Evolutionary conservation across 805 yeast species (phyloP).

Genomic region (Pichia eremophila): DNA sequence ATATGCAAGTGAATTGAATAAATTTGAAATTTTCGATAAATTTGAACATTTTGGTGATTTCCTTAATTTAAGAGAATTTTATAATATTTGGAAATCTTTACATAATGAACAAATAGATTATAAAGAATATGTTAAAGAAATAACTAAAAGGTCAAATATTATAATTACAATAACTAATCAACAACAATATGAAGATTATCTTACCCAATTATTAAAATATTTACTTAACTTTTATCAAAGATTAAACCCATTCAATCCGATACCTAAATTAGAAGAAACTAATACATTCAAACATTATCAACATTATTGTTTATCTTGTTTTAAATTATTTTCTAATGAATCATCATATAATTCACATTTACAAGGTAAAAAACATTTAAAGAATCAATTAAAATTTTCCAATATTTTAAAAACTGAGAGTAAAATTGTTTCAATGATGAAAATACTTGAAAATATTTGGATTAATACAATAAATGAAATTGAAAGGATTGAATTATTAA

Average conservation of each 20-base stretch:
- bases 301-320: slow-evolving; percentile 48
- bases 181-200: slow-evolving; percentile 33
- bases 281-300: slow-evolving; percentile 17
- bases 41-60: slow-evolving; percentile 58
- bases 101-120: slow-evolving; percentile 16
- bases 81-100: slow-evolving; percentile 45
- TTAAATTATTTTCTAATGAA: slow-evolving; percentile 49
- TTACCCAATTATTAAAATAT: slow-evolving; percentile 39
- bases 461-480: slow-evolving; percentile 47
- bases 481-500: slow-evolving; percentile 57
- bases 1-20: neutral
- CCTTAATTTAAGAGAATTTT: slow-evolving; percentile 46
- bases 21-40: neutral
- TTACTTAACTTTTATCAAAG: slow-evolving; percentile 38
- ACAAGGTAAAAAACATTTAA: slow-evolving; percentile 64
- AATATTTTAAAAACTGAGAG: slow-evolving; percentile 1
- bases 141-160: slow-evolving; percentile 13
- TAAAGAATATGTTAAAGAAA: slow-evolving; percentile 8
- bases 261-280: neutral
- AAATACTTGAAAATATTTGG: slow-evolving; percentile 30
- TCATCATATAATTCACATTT: slow-evolving; percentile 65
- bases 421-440: neutral
- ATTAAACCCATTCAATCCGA: slow-evolving; percentile 34
- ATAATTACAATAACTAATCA: slow-evolving; percentile 15
- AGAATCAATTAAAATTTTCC: slow-evolving; percentile 13